Evolutionary conservation across 805 yeast genomes (phyloP).

Genomic region (Myxozyma udenii): DNA sequence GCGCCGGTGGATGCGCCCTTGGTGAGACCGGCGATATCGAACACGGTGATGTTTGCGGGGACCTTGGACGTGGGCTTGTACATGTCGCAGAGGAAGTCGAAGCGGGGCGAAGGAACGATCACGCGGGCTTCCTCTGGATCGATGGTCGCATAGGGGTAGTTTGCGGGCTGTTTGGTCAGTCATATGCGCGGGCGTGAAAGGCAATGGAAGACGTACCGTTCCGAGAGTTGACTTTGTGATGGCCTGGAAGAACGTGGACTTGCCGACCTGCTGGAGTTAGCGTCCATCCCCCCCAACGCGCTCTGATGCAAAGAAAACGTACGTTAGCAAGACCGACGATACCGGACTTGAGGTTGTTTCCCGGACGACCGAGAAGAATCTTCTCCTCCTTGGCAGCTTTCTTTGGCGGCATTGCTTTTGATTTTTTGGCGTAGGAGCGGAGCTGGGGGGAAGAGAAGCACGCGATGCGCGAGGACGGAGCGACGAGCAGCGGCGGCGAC

Average conservation of each 20-base stretch:
- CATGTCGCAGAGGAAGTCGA: conserved; percentile 68
- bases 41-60: conserved; percentile 89
- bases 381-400: conserved; percentile 67
- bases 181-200: background rate
- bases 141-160: conserved; percentile 96
- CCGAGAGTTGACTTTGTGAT: conserved; percentile 90
- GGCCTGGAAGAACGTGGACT: conserved; percentile 96
- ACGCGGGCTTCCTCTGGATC: conserved; percentile 98
- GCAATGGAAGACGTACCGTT: conserved; percentile 38
- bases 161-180: conserved; percentile 62
- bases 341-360: conserved; percentile 60
- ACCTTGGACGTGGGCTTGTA: conserved; percentile 70
- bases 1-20: conserved; percentile 76
- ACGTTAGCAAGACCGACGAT: background rate
- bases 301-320: no score
- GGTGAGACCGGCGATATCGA: conserved; percentile 97
- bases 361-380: conserved; percentile 79
- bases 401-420: conserved; percentile 64
- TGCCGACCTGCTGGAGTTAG: conserved; percentile 60
- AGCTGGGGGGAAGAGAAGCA: background rate
- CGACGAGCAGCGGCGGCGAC: no score
- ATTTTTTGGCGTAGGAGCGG: conserved; percentile 16
- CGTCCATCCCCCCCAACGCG: background rate
- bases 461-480: background rate
- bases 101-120: conserved; percentile 84